Evolutionary conservation across 768 basidiomycete genomes (phyloP).

Genomic region (Russula olivacea): DNA sequence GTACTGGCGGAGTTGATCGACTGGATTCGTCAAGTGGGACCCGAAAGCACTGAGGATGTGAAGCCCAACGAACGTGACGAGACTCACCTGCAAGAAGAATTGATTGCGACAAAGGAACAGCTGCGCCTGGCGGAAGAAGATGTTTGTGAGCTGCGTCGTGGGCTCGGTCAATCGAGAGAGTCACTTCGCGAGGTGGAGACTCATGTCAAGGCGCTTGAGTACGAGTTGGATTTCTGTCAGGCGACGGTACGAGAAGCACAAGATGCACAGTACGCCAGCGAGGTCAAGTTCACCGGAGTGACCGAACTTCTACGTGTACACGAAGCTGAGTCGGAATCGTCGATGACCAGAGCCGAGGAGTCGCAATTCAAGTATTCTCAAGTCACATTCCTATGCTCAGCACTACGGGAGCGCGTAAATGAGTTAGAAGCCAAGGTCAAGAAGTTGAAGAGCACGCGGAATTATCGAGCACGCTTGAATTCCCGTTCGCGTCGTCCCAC

Average conservation of each 20-base stretch:
- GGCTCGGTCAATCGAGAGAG: neutral
- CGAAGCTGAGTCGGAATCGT: neutral
- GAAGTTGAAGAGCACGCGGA: neutral
- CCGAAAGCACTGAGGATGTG: neutral
- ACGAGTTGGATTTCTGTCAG: neutral
- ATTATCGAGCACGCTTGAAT: neutral
- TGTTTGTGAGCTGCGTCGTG: neutral
- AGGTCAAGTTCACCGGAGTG: neutral
- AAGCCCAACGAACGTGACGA: neutral
- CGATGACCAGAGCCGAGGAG: neutral
- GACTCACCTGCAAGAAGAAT: neutral
- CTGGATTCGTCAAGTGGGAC: neutral
- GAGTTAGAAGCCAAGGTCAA: slow-evolving; percentile 8
- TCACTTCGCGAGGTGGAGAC: neutral
- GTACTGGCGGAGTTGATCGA: neutral
- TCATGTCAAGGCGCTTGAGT: neutral
- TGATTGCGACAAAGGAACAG: neutral
- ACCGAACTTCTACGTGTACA: neutral
- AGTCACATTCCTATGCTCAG: neutral
- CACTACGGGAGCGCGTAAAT: neutral
- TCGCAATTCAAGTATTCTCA: neutral
- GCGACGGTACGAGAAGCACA: neutral
- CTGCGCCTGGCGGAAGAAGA: neutral
- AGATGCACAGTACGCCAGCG: neutral
- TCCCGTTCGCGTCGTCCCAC: neutral